Base-by-base conservation (phyloP, 2,329 filamentous ascomycete species). In the Fusarium sp. region DNA sequence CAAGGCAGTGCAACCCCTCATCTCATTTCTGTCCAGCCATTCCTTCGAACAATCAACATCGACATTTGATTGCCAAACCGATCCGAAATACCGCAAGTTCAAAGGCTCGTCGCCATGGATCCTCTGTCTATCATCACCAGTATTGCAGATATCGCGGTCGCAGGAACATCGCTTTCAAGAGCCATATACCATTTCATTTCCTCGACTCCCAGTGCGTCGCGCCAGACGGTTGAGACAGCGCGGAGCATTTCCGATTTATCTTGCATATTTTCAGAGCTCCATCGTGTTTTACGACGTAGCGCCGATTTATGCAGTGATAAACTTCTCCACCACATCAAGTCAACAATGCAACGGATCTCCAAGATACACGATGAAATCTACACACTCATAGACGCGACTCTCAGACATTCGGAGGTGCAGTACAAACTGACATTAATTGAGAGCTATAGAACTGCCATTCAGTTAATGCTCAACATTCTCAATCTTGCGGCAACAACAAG, bases 41-140 rank as follows among this genome's bases (percentile, higher is more conserved):
- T 23, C n/a, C 18, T 15, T 27, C 4, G 20, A 12, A 8, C 15
- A 4, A n/a, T 15, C 13, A 40, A 7, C 14, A 9, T 40, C 8
- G 23, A 8, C 7, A n/a, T 41, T 30, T 17, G 6, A 40, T 30
- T 9, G 0, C 23, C 3, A 6, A 12, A 6, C 9, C 7, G 11
- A 6, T 7, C 6, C 3, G 9, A 27, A 4, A 20, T 20, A 1
- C 12, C n/a, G 2, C 7, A n/a, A 11, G 18, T 20, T 26, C 4
- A 7, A 14, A 32, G 17, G 0, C 14, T n/a, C 17, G 10, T 7
- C 7, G 9, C 18, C 5, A 52, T 53, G 49, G 49, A 53, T 6
- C 23, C 49, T 7, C 49, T 40, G 2, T 41, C 33, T 9, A 38
- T 53, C 18, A 27, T 53, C 14, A 23, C 33, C 5, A 40, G 33